phyloP scores from a whole-genome alignment of 2,329 filamentous ascomycete genomes.

The Penicillium oxalicum region DNA sequence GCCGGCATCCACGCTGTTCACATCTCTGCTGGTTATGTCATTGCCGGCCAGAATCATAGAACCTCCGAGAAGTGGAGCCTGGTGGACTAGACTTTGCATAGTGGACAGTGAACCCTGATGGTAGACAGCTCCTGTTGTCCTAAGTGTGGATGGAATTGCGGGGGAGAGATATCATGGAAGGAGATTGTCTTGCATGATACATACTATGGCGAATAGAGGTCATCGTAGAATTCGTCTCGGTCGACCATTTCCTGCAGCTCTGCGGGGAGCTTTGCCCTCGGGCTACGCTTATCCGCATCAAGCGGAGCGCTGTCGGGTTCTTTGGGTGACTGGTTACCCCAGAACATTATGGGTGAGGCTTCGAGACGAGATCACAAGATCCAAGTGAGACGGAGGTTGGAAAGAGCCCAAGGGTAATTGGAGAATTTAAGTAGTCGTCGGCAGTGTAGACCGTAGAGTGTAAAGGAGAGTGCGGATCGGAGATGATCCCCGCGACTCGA shows the following conservation, averaged over 20 bases:
- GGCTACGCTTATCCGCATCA: conserved; percentile 34
- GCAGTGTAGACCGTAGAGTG: neutral
- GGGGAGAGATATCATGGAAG: neutral
- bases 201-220: conserved; percentile 72
- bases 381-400: neutral
- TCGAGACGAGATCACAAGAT: neutral
- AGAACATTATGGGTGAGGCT: conserved; percentile 22
- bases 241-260: conserved; percentile 53
- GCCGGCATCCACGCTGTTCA: neutral
- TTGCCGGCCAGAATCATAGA: neutral
- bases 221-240: conserved; percentile 64
- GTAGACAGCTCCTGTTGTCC: too few species aligned
- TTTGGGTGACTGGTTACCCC: conserved; percentile 27
- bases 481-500: neutral
- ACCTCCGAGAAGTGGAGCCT: conserved; percentile 7
- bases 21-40: conserved; percentile 1
- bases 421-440: too few species aligned
- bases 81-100: neutral
- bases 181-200: conserved; percentile 28
- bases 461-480: neutral
- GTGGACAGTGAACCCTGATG: too few species aligned
- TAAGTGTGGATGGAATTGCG: neutral
- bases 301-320: conserved; percentile 7
- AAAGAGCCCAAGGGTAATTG: neutral
- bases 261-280: conserved; percentile 48